Evolutionary conservation across 108 stramenopile genomes (phyloP).

Genomic region (Skeletonema menzelii): DNA sequence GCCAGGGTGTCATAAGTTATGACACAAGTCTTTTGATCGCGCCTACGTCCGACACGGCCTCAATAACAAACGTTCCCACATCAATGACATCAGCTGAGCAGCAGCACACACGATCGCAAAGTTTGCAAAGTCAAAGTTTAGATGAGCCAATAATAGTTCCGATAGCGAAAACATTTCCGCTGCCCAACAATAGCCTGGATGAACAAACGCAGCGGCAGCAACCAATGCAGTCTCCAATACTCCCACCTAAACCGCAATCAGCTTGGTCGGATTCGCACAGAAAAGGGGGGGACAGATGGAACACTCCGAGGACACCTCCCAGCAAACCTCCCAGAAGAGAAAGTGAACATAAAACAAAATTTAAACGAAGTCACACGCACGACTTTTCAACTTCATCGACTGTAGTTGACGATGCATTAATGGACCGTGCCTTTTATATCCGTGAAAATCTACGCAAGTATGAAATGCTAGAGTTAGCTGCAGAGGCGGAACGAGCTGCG

Average conservation of each 20-base stretch:
- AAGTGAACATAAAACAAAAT: not conserved
- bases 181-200: not conserved
- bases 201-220: not conserved
- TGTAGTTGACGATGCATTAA: slow-evolving; percentile 27
- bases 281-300: slow-evolving; percentile 1
- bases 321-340: not conserved
- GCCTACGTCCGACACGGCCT: not conserved
- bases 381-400: not conserved
- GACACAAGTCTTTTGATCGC: not conserved
- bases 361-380: slow-evolving; percentile 6
- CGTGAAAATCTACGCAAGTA: slow-evolving; percentile 28
- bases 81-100: not conserved
- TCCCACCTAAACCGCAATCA: not conserved
- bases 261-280: slow-evolving; percentile 5
- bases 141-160: not conserved
- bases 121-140: not conserved
- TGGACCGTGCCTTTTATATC: slow-evolving; percentile 35
- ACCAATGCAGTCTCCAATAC: not conserved
- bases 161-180: not conserved
- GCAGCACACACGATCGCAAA: not conserved
- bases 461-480: slow-evolving; percentile 45
- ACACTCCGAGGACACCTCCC: not conserved
- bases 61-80: not conserved
- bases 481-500: slow-evolving; percentile 48
- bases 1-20: not conserved